These are phyloP conservation scores for Stachybotrys echinatus DNA, from an alignment of 2,329 filamentous ascomycete genomes.

Conservation along the genomic window DNA sequence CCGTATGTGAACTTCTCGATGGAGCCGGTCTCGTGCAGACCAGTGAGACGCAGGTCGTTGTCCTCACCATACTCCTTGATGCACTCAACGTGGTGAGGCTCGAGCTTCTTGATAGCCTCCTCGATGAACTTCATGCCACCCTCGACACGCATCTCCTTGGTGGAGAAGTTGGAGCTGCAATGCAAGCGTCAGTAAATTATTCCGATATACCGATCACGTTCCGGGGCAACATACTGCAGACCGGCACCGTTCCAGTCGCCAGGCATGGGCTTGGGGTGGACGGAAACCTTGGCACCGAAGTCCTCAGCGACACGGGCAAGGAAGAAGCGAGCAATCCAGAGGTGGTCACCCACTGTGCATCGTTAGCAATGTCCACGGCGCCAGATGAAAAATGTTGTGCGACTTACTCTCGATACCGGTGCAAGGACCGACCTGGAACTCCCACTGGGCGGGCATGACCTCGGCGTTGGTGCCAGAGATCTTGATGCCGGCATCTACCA, in stretches of 20 bases:
- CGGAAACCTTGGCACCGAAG: conserved; percentile 91
- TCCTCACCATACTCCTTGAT: conserved; percentile 94
- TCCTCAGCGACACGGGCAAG: conserved; percentile 90
- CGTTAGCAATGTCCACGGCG: conserved; percentile 16
- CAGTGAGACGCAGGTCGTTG: conserved; percentile 91
- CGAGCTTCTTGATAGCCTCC: conserved; percentile 76
- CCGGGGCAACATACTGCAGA: conserved; percentile 48
- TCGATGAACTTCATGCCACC: conserved; percentile 97
- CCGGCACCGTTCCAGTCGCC: conserved; percentile 94
- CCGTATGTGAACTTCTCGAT: conserved; percentile 94
- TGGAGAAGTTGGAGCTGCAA: conserved; percentile 75
- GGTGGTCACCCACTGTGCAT: conserved; percentile 77
- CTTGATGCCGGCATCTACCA: conserved; percentile 66
- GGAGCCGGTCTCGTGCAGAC: conserved; percentile 85
- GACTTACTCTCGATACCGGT: conserved; percentile 72
- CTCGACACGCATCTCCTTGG: conserved; percentile 79
- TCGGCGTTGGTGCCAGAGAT: conserved; percentile 99
- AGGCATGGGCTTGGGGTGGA: conserved; percentile 91
- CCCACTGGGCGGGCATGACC: conserved; percentile 98
- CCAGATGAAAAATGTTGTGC: not conserved
- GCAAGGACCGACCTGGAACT: conserved; percentile 94
- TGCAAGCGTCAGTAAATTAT: not conserved
- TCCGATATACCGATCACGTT: not conserved
- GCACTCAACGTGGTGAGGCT: conserved; percentile 73
- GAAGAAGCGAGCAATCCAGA: conserved; percentile 83